Base-by-base conservation (phyloP, 2,329 filamentous ascomycete species). In the Lachnellula cervina region DNA sequence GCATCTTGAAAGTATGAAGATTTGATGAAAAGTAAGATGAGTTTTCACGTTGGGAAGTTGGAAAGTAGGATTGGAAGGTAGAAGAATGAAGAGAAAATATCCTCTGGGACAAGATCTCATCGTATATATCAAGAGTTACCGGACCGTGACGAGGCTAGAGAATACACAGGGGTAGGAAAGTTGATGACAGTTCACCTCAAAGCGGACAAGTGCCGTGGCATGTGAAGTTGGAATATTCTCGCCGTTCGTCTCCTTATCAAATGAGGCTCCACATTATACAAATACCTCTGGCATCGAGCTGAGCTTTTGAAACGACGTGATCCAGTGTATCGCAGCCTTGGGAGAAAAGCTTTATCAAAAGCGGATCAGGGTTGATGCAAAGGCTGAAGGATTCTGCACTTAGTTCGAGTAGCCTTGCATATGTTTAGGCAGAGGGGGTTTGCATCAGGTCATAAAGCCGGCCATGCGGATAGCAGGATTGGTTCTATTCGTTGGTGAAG, bases 1-100 rank as follows among this genome's bases (percentile, higher is more conserved):
- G 76, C 83, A 87, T 86, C 59, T 62, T 82, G 73, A 61, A 57
- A 49, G 25, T 55, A 64, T 58, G 19, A 19, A 32, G 32, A 11
- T 23, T 9, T 35, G 21, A 28, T 46, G 23, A 23, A 50, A 17
- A 21, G 38, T n/a, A 44, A 35, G 8, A 37, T 21, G 45, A 32
- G 49, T 37, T 52, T 37, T 52, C 13, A 45, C 25, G 9, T 40
- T 52, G 21, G 32, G 45, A 43, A 46, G 37, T 28, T 49, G 42
- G 28, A 52, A 56, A 35, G 45, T 38, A 55, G 34, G n/a, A n/a
- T 28, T 49, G 42, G 28, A 52, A 56, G 38, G 45, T 38, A 55
- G 34, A 21, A 32, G 21, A 54, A 54, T 48, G 42, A 42, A 54
- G 34, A 32, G 17, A 37, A 28, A 50, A 25, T 4, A 3, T 11